Evolutionary conservation across 352 stramenopile species (phyloP).

Genomic region (Blastocystis sp.): DNA sequence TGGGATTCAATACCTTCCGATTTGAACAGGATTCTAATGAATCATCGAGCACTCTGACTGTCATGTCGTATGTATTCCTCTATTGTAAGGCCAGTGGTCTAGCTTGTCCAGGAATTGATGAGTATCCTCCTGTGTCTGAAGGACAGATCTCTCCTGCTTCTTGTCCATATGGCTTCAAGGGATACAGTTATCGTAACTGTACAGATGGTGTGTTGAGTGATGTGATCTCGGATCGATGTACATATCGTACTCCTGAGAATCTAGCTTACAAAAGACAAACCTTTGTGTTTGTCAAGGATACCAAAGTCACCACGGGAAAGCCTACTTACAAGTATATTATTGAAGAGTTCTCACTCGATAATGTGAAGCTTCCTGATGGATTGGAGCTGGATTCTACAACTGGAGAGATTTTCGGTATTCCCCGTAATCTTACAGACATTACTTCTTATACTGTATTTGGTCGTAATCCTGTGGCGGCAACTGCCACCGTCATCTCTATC

Average conservation of each 20-base stretch:
- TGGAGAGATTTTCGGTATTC: constrained; percentile 23
- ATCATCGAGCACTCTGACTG: not conserved
- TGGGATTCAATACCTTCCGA: not conserved
- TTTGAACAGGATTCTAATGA: not conserved
- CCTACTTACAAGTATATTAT: constrained; percentile 22
- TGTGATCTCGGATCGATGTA: not conserved
- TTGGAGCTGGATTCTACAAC: constrained; percentile 5
- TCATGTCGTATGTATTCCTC: not conserved
- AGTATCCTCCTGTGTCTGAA: not conserved
- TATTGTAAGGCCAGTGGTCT: not conserved
- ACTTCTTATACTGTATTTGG: not conserved
- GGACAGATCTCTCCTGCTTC: constrained; percentile 8
- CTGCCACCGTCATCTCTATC: not conserved
- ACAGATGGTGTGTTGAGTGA: not conserved
- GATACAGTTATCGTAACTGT: constrained; percentile 59
- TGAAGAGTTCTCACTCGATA: constrained; percentile 20
- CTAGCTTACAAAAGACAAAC: not conserved
- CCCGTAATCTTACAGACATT: not conserved
- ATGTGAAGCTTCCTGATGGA: not conserved
- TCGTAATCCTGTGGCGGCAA: not conserved
- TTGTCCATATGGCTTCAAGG: constrained; percentile 50
- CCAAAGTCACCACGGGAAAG: not conserved
- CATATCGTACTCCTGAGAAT: not conserved
- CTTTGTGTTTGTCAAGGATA: not conserved
- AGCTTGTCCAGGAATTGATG: not conserved